Evolutionary conservation across 768 basidiomycete species (phyloP).

Genomic region (Amanita thiersii): DNA sequence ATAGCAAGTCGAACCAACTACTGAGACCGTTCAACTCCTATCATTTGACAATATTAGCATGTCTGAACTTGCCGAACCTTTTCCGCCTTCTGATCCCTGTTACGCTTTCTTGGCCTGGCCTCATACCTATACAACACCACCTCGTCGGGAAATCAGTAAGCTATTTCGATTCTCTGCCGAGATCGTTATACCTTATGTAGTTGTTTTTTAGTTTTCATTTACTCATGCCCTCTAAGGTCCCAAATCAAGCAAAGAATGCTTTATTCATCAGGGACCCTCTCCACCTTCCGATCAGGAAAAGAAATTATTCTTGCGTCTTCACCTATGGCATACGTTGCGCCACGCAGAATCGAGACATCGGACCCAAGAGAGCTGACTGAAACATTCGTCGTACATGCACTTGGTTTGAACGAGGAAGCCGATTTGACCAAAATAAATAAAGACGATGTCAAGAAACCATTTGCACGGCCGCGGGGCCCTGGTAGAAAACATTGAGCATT

Average conservation of each 20-base stretch:
- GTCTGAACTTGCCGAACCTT: slow-evolving; percentile 33
- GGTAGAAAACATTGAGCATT: no score
- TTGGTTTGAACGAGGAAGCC: slow-evolving; percentile 6
- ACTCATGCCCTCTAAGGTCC: slow-evolving; percentile 78
- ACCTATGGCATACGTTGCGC: slow-evolving; percentile 30
- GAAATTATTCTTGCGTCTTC: slow-evolving; percentile 35
- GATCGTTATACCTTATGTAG: not conserved
- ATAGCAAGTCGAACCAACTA: slow-evolving; percentile 59
- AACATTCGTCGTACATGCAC: slow-evolving; percentile 22
- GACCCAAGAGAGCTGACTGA: slow-evolving; percentile 69
- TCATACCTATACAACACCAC: slow-evolving; percentile 27
- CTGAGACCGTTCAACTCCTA: slow-evolving; percentile 49
- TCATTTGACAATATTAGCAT: slow-evolving; percentile 30
- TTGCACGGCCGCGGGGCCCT: no score
- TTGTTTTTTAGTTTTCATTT: slow-evolving; percentile 70
- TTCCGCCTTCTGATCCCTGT: slow-evolving; percentile 56
- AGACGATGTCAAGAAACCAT: no score
- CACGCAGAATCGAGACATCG: slow-evolving; percentile 77
- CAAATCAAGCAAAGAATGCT: slow-evolving; percentile 86
- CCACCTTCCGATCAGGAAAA: slow-evolving; percentile 51
- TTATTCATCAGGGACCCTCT: slow-evolving; percentile 65
- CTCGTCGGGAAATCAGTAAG: slow-evolving; percentile 55
- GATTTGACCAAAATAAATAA: no score
- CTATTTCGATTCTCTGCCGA: not conserved
- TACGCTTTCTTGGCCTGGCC: slow-evolving; percentile 68